Evolutionary conservation across 2,329 filamentous ascomycete species (phyloP).

Genomic region (Emergomyces africanus): DNA sequence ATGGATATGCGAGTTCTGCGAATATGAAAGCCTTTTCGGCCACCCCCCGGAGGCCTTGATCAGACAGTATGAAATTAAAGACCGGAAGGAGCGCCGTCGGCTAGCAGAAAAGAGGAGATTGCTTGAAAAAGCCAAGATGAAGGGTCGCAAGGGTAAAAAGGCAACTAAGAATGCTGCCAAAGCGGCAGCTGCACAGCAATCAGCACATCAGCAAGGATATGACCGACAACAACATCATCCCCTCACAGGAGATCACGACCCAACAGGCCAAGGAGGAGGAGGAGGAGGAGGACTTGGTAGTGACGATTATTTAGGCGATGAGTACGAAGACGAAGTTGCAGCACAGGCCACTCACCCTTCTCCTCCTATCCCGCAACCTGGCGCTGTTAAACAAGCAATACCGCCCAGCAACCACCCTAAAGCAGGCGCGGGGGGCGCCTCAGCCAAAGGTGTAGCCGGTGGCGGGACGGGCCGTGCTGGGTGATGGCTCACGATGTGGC

Average conservation of each 20-base stretch:
- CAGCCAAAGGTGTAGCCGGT: constrained; percentile 16
- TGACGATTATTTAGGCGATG: constrained; percentile 38
- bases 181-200: constrained; percentile 19
- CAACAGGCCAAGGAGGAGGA: constrained; percentile 28
- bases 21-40: constrained; percentile 95
- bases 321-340: constrained; percentile 38
- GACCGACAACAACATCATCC: constrained; percentile 25
- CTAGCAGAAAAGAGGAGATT: constrained; percentile 75
- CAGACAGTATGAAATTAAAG: constrained; percentile 86
- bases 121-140: constrained; percentile 87
- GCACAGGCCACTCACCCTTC: constrained; percentile 35
- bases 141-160: constrained; percentile 82
- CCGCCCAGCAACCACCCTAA: constrained; percentile 8
- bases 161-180: constrained; percentile 53
- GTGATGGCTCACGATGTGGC: constrained; percentile 9
- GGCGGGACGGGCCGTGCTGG: constrained; percentile 11
- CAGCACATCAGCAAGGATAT: constrained; percentile 26
- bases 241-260: constrained; percentile 24
- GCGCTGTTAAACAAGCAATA: constrained; percentile 22
- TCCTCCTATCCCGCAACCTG: constrained; percentile 53
- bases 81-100: constrained; percentile 69
- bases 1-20: constrained; percentile 97
- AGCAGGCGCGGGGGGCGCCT: constrained; percentile 9
- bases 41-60: constrained; percentile 72
- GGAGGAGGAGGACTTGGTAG: constrained; percentile 36